These are phyloP conservation scores for Fraxinus greggii DNA, from an alignment of 305 asterid genomes.

Conservation along the genomic window DNA sequence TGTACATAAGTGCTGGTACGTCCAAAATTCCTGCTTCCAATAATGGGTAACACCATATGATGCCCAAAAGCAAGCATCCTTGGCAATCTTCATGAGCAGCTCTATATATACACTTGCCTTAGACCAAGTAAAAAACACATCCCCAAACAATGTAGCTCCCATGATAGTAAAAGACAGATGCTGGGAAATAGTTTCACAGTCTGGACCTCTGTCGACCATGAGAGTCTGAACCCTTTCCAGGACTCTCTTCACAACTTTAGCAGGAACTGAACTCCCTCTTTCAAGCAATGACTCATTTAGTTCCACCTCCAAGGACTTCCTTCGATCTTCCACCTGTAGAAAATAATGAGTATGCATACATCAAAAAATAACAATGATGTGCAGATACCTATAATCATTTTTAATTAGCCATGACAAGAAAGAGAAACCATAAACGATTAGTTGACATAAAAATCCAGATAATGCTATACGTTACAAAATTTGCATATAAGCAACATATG, in stretches of 20 bases:
- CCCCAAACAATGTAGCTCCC: constrained; percentile 44
- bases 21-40: constrained; percentile 46
- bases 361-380: background rate
- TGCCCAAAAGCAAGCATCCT: constrained; percentile 43
- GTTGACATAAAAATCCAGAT: background rate
- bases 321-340: constrained; percentile 39
- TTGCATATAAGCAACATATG: background rate
- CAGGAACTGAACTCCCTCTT: constrained; percentile 34
- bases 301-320: constrained; percentile 37
- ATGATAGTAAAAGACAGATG: constrained; percentile 39
- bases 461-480: background rate
- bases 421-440: background rate
- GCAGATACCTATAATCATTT: constrained; percentile 2
- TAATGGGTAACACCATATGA: constrained; percentile 41
- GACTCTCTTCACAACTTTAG: constrained; percentile 27
- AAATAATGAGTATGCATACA: background rate
- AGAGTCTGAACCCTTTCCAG: constrained; percentile 31
- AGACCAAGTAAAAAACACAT: constrained; percentile 41
- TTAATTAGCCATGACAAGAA: constrained; percentile 3
- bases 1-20: constrained; percentile 35
- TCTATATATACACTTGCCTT: constrained; percentile 39
- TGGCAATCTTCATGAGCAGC: constrained; percentile 43
- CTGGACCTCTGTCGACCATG: constrained; percentile 27
- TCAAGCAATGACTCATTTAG: constrained; percentile 36
- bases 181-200: constrained; percentile 39